phyloP scores from a whole-genome alignment of 805 yeast genomes.

The Ascoidea rubescens region DNA sequence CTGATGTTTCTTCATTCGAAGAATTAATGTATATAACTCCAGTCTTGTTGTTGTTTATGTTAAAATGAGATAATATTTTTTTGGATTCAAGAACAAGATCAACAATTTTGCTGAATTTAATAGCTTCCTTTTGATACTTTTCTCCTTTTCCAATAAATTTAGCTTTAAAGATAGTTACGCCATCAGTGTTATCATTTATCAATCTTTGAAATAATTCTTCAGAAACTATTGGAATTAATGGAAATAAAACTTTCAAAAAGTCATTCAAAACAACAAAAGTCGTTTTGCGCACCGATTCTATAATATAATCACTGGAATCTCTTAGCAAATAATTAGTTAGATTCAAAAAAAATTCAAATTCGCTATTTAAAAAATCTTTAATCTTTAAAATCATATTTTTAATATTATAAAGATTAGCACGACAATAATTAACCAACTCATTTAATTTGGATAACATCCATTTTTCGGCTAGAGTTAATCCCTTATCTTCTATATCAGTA shows the following conservation, averaged over 20 bases:
- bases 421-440: conserved; percentile 35
- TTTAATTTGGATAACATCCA: conserved; percentile 90
- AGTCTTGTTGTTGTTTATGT: conserved; percentile 49
- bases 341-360: conserved; percentile 89
- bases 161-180: no score
- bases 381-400: conserved; percentile 57
- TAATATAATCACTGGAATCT: conserved; percentile 85
- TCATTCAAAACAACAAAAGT: conserved; percentile 86
- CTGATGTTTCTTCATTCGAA: conserved; percentile 28
- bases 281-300: conserved; percentile 86
- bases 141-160: no score
- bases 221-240: conserved; percentile 95
- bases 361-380: conserved; percentile 76
- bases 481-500: conserved; percentile 46
- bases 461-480: conserved; percentile 84
- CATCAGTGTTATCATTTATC: no score
- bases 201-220: conserved; percentile 99
- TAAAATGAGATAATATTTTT: no score
- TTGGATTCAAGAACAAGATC: no score
- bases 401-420: conserved; percentile 8
- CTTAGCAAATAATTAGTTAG: conserved; percentile 97
- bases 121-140: no score
- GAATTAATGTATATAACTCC: conserved; percentile 79
- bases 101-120: no score
- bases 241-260: conserved; percentile 85